A percentile compares a stretch with the other conserved stretches of the same genome.
Conservation (phyloP, 352 stramenopile species). For the Lagenidium giganteum region DNA sequence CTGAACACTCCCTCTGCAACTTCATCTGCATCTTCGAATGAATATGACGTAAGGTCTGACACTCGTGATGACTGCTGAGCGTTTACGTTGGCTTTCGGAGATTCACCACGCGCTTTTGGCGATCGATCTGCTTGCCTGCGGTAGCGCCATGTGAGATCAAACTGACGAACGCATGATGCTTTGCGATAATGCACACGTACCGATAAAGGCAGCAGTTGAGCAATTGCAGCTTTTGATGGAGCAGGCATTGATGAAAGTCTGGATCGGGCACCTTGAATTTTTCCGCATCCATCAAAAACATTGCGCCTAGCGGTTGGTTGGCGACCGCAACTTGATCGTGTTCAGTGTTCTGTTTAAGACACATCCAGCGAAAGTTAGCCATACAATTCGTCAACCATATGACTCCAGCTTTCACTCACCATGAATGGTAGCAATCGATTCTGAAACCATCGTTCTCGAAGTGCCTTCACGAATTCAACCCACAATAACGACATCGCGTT, state of each 20-base stretch:
- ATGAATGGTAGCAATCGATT: slow-evolving; percentile 67
- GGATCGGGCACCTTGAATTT: slow-evolving; percentile 42
- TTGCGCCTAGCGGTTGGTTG: slow-evolving; percentile 34
- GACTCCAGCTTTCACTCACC: too few species aligned
- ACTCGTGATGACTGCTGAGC: slow-evolving; percentile 1
- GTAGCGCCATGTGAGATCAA: not conserved
- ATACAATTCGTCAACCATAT: slow-evolving; percentile 1
- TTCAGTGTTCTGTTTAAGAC: slow-evolving; percentile 17
- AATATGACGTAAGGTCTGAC: slow-evolving; percentile 26
- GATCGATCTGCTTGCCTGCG: slow-evolving; percentile 20
- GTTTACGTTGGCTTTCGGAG: not conserved
- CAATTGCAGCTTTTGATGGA: slow-evolving; percentile 79
- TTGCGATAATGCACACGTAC: slow-evolving; percentile 16
- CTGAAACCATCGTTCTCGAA: slow-evolving; percentile 67
- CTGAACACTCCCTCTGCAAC: slow-evolving; percentile 31
- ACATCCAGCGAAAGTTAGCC: not conserved
- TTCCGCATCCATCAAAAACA: slow-evolving; percentile 51
- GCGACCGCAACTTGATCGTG: slow-evolving; percentile 9
- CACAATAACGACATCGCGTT: slow-evolving; percentile 75
- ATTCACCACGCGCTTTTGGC: not conserved
- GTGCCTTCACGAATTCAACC: slow-evolving; percentile 78
- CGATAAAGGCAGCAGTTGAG: slow-evolving; percentile 77
- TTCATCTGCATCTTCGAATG: slow-evolving; percentile 22
- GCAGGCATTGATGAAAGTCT: slow-evolving; percentile 67
- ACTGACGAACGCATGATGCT: not conserved